Evolutionary conservation across 768 basidiomycete species (phyloP).

Genomic region (Scleroderma citrinum): DNA sequence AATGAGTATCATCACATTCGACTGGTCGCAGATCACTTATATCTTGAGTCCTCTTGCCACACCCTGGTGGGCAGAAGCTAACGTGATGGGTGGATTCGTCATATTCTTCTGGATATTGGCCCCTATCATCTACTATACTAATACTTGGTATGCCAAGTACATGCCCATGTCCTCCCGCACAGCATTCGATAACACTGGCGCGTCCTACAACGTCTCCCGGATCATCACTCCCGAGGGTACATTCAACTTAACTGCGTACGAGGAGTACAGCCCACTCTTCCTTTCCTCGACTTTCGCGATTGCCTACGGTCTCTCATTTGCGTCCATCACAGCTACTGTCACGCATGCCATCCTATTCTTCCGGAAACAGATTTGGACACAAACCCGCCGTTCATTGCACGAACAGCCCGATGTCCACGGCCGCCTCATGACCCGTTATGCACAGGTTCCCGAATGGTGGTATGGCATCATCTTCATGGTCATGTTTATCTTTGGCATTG

Average conservation of each 20-base stretch:
- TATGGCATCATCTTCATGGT: constrained; percentile 39
- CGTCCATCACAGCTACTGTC: constrained; percentile 69
- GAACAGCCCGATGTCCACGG: constrained; percentile 76
- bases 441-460: constrained; percentile 58
- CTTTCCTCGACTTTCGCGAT: constrained; percentile 67
- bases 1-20: constrained; percentile 75
- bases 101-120: constrained; percentile 68
- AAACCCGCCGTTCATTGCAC: constrained; percentile 60
- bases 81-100: constrained; percentile 55
- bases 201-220: constrained; percentile 47
- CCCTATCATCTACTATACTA: constrained; percentile 64
- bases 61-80: constrained; percentile 81
- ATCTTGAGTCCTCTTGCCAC: constrained; percentile 54
- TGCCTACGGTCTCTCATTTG: constrained; percentile 79
- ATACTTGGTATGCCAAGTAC: constrained; percentile 52
- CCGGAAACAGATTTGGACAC: constrained; percentile 73
- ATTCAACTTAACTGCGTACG: constrained; percentile 51
- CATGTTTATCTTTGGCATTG: constrained; percentile 55
- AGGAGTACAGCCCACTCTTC: constrained; percentile 56
- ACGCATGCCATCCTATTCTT: constrained; percentile 70
- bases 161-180: constrained; percentile 60
- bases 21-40: constrained; percentile 64
- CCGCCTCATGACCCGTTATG: constrained; percentile 53
- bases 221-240: constrained; percentile 51
- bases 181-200: constrained; percentile 63